Conservation (phyloP, 2,329 filamentous ascomycete genomes). For the Ophioceras dolichostomum region DNA sequence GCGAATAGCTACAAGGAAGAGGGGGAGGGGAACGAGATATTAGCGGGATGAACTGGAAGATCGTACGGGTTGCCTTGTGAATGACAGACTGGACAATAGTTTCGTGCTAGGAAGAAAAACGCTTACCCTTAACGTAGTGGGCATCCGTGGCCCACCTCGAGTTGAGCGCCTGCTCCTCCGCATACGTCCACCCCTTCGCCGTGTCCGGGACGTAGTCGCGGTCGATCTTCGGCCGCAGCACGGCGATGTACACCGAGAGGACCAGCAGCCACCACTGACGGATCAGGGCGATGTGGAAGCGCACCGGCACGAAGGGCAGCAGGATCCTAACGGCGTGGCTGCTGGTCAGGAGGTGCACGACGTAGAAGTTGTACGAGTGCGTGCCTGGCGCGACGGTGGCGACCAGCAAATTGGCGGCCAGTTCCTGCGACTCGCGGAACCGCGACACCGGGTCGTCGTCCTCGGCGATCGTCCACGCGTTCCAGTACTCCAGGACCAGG, state of each 20-base stretch:
- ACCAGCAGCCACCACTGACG: slow-evolving; percentile 85
- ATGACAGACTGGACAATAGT: too few species aligned
- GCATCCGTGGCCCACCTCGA: slow-evolving; percentile 59
- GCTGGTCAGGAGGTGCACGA: slow-evolving; percentile 71
- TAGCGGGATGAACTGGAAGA: too few species aligned
- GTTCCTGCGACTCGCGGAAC: slow-evolving; percentile 60
- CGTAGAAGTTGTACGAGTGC: slow-evolving; percentile 68
- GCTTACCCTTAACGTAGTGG: slow-evolving; percentile 71
- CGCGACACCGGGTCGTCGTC: slow-evolving; percentile 51
- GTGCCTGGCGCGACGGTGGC: slow-evolving; percentile 43
- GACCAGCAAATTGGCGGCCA: slow-evolving; percentile 49
- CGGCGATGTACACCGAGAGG: slow-evolving; percentile 64
- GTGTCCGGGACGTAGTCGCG: slow-evolving; percentile 52
- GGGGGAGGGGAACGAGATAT: too few species aligned
- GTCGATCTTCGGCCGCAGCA: slow-evolving; percentile 60
- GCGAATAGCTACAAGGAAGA: slow-evolving; percentile 60
- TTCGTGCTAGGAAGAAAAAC: background rate
- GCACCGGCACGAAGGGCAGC: slow-evolving; percentile 61
- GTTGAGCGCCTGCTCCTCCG: slow-evolving; percentile 57
- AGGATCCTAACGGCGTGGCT: slow-evolving; percentile 83
- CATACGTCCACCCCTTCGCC: slow-evolving; percentile 63
- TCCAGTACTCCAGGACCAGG: slow-evolving; percentile 77
- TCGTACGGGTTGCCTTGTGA: too few species aligned
- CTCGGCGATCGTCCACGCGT: slow-evolving; percentile 62
- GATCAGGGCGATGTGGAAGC: slow-evolving; percentile 62